These are phyloP conservation scores for Thymus mandschuricus DNA, from an alignment of 257 asterid genomes.

Conservation along the genomic window DNA sequence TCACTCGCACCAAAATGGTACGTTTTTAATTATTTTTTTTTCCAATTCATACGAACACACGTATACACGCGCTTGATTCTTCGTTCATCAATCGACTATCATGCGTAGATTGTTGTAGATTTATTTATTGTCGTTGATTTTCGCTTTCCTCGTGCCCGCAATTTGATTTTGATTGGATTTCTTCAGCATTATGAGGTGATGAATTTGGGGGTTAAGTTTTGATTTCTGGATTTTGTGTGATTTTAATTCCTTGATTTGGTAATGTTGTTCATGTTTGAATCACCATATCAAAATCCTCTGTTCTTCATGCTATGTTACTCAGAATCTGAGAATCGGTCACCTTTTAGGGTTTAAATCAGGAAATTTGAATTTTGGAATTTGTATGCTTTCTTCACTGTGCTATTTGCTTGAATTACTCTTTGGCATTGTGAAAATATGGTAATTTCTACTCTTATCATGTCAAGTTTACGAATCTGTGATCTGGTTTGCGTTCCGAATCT, in stretches of 20 bases:
- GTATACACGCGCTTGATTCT: not conserved
- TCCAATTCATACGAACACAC: too few species aligned
- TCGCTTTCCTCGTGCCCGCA: not conserved
- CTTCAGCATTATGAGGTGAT: slow-evolving; percentile 4
- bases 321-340: not conserved
- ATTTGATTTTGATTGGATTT: not conserved
- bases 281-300: too few species aligned
- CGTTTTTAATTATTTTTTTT: not conserved
- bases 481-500: not conserved
- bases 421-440: not conserved
- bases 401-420: not conserved
- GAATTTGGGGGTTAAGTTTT: not conserved
- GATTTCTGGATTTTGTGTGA: not conserved
- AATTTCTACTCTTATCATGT: not conserved
- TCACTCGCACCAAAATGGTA: slow-evolving; percentile 39
- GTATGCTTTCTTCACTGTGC: not conserved
- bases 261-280: not conserved
- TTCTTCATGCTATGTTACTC: not conserved
- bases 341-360: not conserved
- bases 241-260: slow-evolving; percentile 1
- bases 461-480: not conserved
- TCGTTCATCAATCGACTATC: not conserved
- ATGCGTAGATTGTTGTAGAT: not conserved
- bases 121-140: slow-evolving; percentile 14
- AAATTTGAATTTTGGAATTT: not conserved